phyloP scores from a whole-genome alignment of 1,284 basidiomycete genomes.

The Tylopilus sp. region DNA sequence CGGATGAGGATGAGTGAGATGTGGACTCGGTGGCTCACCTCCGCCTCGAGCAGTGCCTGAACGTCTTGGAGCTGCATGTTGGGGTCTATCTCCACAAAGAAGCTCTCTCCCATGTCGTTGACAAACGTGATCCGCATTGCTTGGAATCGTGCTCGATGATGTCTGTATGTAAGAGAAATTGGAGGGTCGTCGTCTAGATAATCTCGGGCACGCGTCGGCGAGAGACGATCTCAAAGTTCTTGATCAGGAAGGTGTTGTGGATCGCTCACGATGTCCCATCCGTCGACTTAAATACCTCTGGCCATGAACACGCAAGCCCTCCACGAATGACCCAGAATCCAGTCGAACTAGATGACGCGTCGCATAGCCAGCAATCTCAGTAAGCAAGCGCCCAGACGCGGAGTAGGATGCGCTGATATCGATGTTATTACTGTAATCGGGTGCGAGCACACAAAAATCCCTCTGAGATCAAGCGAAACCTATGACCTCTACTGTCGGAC shows the following conservation, averaged over 20 bases:
- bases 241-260: constrained; percentile 28
- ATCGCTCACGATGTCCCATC: background rate
- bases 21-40: constrained; percentile 50
- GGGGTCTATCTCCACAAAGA: constrained; percentile 79
- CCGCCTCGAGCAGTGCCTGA: constrained; percentile 84
- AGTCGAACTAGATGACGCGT: constrained; percentile 24
- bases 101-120: constrained; percentile 73
- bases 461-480: too few species aligned
- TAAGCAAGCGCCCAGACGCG: constrained; percentile 11
- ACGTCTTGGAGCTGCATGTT: constrained; percentile 87
- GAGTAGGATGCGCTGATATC: background rate
- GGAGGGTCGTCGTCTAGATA: constrained; percentile 6
- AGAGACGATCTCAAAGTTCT: constrained; percentile 12
- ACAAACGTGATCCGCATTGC: constrained; percentile 81
- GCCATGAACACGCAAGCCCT: constrained; percentile 19
- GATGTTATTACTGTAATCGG: too few species aligned
- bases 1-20: background rate
- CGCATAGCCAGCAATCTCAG: constrained; percentile 6
- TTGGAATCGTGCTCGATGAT: background rate
- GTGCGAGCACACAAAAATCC: too few species aligned
- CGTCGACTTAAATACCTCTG: constrained; percentile 14
- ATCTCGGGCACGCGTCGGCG: constrained; percentile 5
- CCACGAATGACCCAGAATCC: constrained; percentile 25
- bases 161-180: constrained; percentile 1
- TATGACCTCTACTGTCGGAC: constrained; percentile 24